Conservation (phyloP, 176 grass and related monocot species). For the Oryza officinalis region DNA sequence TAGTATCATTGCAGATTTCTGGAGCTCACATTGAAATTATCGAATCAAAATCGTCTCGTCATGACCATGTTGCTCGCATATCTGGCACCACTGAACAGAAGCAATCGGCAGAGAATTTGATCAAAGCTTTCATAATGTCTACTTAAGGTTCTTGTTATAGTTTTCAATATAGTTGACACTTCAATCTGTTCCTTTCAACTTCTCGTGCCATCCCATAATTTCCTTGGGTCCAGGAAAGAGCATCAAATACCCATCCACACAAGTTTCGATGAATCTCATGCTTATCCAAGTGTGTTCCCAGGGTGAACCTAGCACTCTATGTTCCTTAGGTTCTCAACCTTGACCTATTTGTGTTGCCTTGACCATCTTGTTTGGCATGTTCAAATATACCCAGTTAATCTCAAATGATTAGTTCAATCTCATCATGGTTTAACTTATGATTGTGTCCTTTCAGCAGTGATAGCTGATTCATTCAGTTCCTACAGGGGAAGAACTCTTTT, state of each 20-base stretch:
- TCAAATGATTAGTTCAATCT: slow-evolving; percentile 17
- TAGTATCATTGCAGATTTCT: slow-evolving; percentile 76
- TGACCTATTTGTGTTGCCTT: slow-evolving; percentile 37
- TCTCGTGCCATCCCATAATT: slow-evolving; percentile 27
- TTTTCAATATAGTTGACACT: slow-evolving; percentile 23
- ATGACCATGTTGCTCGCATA: slow-evolving; percentile 81
- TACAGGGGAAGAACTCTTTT: background rate
- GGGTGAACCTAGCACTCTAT: slow-evolving; percentile 26
- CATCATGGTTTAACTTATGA: slow-evolving; percentile 4
- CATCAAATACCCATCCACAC: slow-evolving; percentile 10
- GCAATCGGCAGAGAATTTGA: slow-evolving; percentile 88
- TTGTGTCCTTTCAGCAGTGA: background rate
- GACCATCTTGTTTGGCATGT: slow-evolving; percentile 23
- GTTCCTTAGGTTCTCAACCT: slow-evolving; percentile 38
- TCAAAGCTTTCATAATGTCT: slow-evolving; percentile 93
- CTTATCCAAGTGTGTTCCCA: slow-evolving; percentile 26
- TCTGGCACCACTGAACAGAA: slow-evolving; percentile 79
- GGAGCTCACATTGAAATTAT: slow-evolving; percentile 86
- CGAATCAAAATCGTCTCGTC: slow-evolving; percentile 80
- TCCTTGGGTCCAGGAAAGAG: slow-evolving; percentile 36
- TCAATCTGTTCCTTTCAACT: slow-evolving; percentile 26
- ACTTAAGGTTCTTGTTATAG: slow-evolving; percentile 50
- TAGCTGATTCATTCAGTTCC: background rate
- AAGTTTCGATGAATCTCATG: slow-evolving; percentile 40
- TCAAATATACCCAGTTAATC: slow-evolving; percentile 31